phyloP scores from a whole-genome alignment of 2,329 filamentous ascomycete species.

The Aspergillus ruber region DNA sequence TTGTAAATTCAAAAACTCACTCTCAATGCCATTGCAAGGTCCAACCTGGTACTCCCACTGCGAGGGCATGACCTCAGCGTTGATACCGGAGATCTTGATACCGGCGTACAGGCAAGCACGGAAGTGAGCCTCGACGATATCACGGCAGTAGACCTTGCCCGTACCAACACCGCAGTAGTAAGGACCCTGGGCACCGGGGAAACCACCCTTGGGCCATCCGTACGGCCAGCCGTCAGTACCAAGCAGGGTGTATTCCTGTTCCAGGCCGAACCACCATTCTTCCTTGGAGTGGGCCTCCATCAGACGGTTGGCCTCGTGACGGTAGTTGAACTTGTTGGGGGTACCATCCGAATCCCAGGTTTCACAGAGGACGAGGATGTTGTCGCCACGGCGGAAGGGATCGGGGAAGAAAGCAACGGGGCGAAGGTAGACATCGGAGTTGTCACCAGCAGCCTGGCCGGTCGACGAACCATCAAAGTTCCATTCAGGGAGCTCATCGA shows the following conservation, averaged over 20 bases:
- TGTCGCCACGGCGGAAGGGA: slow-evolving; percentile 81
- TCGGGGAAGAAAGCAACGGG: slow-evolving; percentile 85
- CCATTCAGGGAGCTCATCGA: slow-evolving; percentile 68
- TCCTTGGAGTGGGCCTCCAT: slow-evolving; percentile 81
- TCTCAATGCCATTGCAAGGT: slow-evolving; percentile 77
- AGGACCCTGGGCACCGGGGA: slow-evolving; percentile 85
- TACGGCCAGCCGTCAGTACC: slow-evolving; percentile 81
- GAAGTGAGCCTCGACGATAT: slow-evolving; percentile 94
- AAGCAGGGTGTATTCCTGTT: slow-evolving; percentile 95
- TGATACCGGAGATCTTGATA: slow-evolving; percentile 94
- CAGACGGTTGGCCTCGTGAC: slow-evolving; percentile 80
- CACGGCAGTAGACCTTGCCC: slow-evolving; percentile 94
- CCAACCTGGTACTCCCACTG: slow-evolving; percentile 99
- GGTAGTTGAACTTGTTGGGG: slow-evolving; percentile 98
- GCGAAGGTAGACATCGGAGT: slow-evolving; percentile 96
- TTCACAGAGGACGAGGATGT: slow-evolving; percentile 90
- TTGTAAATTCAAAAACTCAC: slow-evolving; percentile 43
- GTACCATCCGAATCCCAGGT: slow-evolving; percentile 91
- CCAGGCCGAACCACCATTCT: slow-evolving; percentile 94
- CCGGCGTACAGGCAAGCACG: slow-evolving; percentile 82
- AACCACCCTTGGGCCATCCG: slow-evolving; percentile 83
- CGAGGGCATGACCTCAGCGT: slow-evolving; percentile 96
- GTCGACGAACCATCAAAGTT: slow-evolving; percentile 88
- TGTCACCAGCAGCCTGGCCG: slow-evolving; percentile 83
- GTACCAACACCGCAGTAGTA: slow-evolving; percentile 98